These are phyloP conservation scores for Sechiopsis laciniata DNA, from an alignment of 306 rosid species.

Conservation along the genomic window DNA sequence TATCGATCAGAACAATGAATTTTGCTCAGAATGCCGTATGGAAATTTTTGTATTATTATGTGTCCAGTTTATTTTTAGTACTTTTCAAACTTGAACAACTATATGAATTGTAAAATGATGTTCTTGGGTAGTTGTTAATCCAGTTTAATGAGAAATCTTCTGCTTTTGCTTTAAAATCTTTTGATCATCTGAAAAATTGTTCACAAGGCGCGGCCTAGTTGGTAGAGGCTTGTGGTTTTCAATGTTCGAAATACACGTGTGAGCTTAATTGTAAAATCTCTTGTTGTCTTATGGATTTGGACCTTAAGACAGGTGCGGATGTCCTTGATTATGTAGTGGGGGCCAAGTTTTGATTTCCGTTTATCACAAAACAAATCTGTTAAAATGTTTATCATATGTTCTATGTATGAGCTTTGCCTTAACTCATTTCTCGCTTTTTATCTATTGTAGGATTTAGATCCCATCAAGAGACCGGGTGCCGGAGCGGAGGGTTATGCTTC, in stretches of 20 bases:
- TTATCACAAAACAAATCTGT: background rate
- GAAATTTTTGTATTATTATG: background rate
- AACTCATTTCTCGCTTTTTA: background rate
- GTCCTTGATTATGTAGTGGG: no score
- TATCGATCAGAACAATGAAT: constrained; percentile 22
- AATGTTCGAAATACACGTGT: no score
- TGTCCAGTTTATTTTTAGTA: constrained; percentile 3
- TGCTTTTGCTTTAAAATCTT: background rate
- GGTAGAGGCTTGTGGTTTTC: no score
- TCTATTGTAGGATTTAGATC: constrained; percentile 74
- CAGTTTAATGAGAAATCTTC: background rate
- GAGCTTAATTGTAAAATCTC: no score
- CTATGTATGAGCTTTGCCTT: background rate
- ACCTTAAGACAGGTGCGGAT: no score
- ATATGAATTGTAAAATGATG: background rate
- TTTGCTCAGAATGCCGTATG: background rate
- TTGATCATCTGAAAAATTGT: background rate
- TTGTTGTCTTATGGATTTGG: no score
- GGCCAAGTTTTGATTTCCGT: no score
- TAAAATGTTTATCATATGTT: constrained; percentile 10
- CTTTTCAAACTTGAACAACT: background rate
- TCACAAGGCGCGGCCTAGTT: no score
- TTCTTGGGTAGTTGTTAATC: background rate
- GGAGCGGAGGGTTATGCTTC: constrained; percentile 74
- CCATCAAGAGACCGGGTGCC: constrained; percentile 82